These are phyloP conservation scores for Backusella luteola DNA, from an alignment of 192 early-diverging fungal genomes.

Conservation along the genomic window DNA sequence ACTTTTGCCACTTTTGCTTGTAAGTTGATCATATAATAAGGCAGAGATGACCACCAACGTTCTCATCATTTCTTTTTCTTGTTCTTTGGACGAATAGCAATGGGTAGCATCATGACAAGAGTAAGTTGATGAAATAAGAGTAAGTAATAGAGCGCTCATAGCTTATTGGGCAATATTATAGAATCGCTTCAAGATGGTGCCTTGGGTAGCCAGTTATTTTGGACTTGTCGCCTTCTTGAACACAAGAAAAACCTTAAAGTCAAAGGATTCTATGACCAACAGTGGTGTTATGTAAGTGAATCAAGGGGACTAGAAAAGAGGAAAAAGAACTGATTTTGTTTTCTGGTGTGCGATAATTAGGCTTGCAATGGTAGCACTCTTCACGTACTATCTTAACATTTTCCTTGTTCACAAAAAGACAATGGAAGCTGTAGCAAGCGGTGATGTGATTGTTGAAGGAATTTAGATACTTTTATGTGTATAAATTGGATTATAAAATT, in stretches of 20 bases:
- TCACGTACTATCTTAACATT: conserved; percentile 29
- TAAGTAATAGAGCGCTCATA: background rate
- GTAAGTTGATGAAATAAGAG: conserved; percentile 18
- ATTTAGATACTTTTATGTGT: background rate
- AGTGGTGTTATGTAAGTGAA: conserved; percentile 34
- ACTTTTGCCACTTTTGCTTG: conserved; percentile 31
- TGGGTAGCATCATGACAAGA: conserved; percentile 35
- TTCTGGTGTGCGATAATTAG: background rate
- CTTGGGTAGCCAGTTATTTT: conserved; percentile 38
- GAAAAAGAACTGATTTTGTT: background rate
- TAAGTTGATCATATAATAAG: conserved; percentile 12
- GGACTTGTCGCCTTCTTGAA: conserved; percentile 31
- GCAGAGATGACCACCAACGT: background rate
- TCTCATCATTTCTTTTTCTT: conserved; percentile 5
- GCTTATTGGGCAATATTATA: background rate
- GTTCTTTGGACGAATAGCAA: conserved; percentile 16
- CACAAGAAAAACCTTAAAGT: conserved; percentile 24
- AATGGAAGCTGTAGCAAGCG: conserved; percentile 3
- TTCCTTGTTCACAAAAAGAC: conserved; percentile 16
- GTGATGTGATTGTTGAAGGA: conserved; percentile 3
- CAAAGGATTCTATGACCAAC: conserved; percentile 17
- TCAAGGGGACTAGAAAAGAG: background rate
- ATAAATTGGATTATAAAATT: conserved; percentile 3
- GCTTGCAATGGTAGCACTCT: conserved; percentile 22
- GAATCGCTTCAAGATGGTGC: conserved; percentile 32